phyloP scores from a whole-genome alignment of 2,329 filamentous ascomycete species.

The Alternaria dauci region DNA sequence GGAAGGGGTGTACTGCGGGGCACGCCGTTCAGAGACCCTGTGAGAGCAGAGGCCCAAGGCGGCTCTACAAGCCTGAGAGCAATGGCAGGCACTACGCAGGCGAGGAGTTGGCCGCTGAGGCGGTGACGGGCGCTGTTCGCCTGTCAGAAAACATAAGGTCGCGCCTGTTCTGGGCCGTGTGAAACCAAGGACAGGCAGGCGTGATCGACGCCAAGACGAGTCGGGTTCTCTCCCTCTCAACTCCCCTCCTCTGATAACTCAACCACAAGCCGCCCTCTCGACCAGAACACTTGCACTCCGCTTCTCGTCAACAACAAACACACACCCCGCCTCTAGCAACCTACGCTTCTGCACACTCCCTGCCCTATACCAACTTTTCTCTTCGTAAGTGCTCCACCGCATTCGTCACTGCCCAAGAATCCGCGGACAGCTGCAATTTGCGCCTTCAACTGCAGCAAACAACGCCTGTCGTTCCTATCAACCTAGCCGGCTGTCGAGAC shows the following conservation, averaged over 20 bases:
- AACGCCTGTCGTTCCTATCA: constrained; percentile 33
- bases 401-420: constrained; percentile 39
- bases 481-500: constrained; percentile 19
- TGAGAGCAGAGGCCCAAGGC: background rate
- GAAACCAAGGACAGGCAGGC: constrained; percentile 36
- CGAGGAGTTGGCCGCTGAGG: constrained; percentile 15
- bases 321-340: constrained; percentile 18
- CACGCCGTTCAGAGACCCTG: constrained; percentile 11
- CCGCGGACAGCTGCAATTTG: constrained; percentile 39
- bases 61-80: background rate
- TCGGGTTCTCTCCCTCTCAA: constrained; percentile 33
- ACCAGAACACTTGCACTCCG: constrained; percentile 29
- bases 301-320: constrained; percentile 27
- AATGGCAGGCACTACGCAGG: constrained; percentile 1
- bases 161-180: constrained; percentile 37
- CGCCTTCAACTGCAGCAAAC: constrained; percentile 34
- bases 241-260: constrained; percentile 39
- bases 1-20: constrained; percentile 30
- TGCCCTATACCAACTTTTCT: constrained; percentile 21
- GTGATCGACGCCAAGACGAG: constrained; percentile 38
- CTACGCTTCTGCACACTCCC: constrained; percentile 22
- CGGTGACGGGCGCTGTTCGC: constrained; percentile 20
- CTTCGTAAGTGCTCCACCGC: constrained; percentile 44
- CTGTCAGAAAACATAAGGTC: constrained; percentile 27
- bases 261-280: constrained; percentile 34